A percentile compares a stretch with the other conserved stretches of the same genome.
Conservation (phyloP, 2,329 filamentous ascomycete species). For the Peltaster fructicola region DNA sequence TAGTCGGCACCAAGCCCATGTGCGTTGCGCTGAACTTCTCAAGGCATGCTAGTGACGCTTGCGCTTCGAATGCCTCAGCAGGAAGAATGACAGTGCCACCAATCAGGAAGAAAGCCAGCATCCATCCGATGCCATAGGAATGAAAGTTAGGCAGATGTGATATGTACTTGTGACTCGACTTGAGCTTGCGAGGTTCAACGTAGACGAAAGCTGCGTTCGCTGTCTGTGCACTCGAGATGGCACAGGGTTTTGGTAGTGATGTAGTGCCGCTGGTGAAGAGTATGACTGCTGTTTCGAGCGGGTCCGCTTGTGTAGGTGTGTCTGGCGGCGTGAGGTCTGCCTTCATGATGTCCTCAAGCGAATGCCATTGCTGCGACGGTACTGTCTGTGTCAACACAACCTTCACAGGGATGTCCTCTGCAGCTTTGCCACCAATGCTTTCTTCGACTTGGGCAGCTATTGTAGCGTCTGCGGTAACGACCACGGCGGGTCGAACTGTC, state of each 20-base stretch:
- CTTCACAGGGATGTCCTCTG: slow-evolving; percentile 11
- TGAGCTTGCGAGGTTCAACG: slow-evolving; percentile 13
- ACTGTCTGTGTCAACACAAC: slow-evolving; percentile 9
- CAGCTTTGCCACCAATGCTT: slow-evolving; percentile 10
- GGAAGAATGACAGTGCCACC: slow-evolving; percentile 16
- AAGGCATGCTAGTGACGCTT: slow-evolving; percentile 18
- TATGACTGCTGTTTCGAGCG: slow-evolving; percentile 22
- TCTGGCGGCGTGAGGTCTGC: slow-evolving; percentile 16
- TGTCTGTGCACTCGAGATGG: slow-evolving; percentile 22
- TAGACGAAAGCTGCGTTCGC: slow-evolving; percentile 20
- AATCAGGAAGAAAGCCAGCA: slow-evolving; percentile 13
- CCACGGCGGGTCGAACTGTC: slow-evolving; percentile 13
- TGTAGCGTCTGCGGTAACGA: slow-evolving; percentile 12
- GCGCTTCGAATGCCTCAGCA: slow-evolving; percentile 16
- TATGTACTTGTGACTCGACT: slow-evolving; percentile 13
- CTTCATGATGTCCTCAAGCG: slow-evolving; percentile 15
- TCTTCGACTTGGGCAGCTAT: slow-evolving; percentile 14
- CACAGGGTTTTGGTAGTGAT: slow-evolving; percentile 29
- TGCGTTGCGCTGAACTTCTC: slow-evolving; percentile 17
- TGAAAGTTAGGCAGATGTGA: slow-evolving; percentile 17
- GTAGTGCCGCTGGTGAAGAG: slow-evolving; percentile 36
- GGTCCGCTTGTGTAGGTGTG: slow-evolving; percentile 13
- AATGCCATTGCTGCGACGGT: slow-evolving; percentile 10
- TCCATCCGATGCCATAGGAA: slow-evolving; percentile 17
- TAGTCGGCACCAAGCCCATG: slow-evolving; percentile 18